These are phyloP conservation scores for Phlyctochytrium arcticum DNA, from an alignment of 192 early-diverging fungal species.

Conservation along the genomic window DNA sequence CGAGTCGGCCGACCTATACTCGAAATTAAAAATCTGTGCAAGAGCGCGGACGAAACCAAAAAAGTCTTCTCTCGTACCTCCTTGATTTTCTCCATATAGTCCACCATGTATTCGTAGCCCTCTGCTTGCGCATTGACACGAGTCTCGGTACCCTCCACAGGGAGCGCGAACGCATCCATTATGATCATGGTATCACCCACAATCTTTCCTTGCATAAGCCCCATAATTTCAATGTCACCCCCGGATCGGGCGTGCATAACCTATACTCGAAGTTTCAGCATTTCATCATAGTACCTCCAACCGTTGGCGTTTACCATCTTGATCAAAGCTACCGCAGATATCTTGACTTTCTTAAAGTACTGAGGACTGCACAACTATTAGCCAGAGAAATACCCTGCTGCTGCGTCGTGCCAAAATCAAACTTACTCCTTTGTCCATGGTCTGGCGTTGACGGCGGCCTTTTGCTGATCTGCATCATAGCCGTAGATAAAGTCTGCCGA, in stretches of 20 bases:
- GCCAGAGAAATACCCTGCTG: background rate
- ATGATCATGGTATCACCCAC: constrained; percentile 83
- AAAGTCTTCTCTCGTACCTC: constrained; percentile 47
- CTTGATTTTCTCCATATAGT: constrained; percentile 78
- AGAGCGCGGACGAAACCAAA: background rate
- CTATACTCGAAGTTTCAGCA: constrained; percentile 26
- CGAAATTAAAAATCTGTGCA: background rate
- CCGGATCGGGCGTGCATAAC: constrained; percentile 97
- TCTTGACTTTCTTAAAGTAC: constrained; percentile 81
- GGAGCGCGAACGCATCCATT: constrained; percentile 95
- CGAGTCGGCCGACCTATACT: constrained; percentile 74
- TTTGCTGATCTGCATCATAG: constrained; percentile 70
- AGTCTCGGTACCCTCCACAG: constrained; percentile 98
- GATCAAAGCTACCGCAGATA: constrained; percentile 93
- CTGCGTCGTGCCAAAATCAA: background rate
- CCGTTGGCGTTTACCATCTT: constrained; percentile 76
- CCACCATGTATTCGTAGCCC: constrained; percentile 97
- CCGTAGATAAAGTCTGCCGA: constrained; percentile 64
- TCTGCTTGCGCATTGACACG: constrained; percentile 89
- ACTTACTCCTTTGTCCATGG: constrained; percentile 84
- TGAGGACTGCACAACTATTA: constrained; percentile 55
- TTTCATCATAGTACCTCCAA: background rate
- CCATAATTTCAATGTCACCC: constrained; percentile 96
- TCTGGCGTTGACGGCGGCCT: constrained; percentile 52
- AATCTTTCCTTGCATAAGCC: constrained; percentile 95